Evolutionary conservation across 257 asterid genomes (phyloP).

Genomic region (Echites panduratus): DNA sequence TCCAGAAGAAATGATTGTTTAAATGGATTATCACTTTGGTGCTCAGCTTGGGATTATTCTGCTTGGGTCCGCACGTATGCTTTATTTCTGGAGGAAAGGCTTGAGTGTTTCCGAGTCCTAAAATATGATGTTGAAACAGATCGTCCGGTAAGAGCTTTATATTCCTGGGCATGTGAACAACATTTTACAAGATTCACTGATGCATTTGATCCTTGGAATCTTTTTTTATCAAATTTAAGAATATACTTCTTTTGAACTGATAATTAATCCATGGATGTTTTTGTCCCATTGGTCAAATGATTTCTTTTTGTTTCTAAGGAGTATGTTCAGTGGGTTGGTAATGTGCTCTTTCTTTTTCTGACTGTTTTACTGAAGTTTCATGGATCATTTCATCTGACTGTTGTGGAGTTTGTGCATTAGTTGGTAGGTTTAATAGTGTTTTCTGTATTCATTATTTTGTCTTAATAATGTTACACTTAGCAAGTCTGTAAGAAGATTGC

Average conservation of each 20-base stretch:
- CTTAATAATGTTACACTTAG: not conserved
- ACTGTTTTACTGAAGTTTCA: not conserved
- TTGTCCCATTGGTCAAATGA: not conserved
- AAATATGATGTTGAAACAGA: slow-evolving; percentile 82
- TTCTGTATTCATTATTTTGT: slow-evolving; percentile 2
- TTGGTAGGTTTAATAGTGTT: not conserved
- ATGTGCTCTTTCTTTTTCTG: not conserved
- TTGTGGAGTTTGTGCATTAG: not conserved
- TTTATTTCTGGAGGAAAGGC: slow-evolving; percentile 88
- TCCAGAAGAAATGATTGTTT: slow-evolving; percentile 6
- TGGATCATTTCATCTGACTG: not conserved
- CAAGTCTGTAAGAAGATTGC: not conserved
- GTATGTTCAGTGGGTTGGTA: not conserved
- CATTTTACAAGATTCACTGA: not conserved
- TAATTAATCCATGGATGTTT: not conserved
- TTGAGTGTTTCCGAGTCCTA: slow-evolving; percentile 83
- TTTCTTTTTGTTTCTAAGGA: not conserved
- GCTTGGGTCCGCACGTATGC: slow-evolving; percentile 95
- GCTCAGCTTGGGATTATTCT: slow-evolving; percentile 95
- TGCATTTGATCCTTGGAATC: not conserved
- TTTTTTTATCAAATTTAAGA: not conserved
- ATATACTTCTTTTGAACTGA: not conserved
- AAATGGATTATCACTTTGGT: slow-evolving; percentile 22
- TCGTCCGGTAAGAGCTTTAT: slow-evolving; percentile 46
- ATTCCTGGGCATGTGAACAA: not conserved